Evolutionary conservation across 345 rosid species (phyloP), one percentile per base, ranked within the genome.

Genomic region (Rhodamnia argentea): DNA sequence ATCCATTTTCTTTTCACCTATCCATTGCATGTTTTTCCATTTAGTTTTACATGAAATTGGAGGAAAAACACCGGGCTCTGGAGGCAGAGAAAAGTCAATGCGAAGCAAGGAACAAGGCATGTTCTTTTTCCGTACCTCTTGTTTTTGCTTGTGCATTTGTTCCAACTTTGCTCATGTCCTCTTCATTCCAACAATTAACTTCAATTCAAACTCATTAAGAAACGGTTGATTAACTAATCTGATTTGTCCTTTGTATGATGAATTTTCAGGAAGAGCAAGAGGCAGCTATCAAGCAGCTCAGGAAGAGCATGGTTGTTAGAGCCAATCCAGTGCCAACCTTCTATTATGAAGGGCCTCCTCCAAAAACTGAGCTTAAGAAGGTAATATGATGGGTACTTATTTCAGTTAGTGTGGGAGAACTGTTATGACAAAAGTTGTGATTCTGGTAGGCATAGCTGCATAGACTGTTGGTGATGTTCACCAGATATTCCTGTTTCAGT

Each of bases 321-420:
- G 99, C 99, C 40, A 96, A 96, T 50, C 99, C 99, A 1, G 94
- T 98, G 56, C 99, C 99, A 13, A 94, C 87, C 92, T 98, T 98
- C 90, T 96, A 98, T 92, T 93, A 98, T 27, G 98, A 96, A 86
- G 91, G 89, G 2, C 97, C 99, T 88, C 98, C 99, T 23, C 96
- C 95, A 2, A 95, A 96, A 92, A 86, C 86, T 24, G 96, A 95
- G 91, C 92, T 91, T 60, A 96, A 94, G 92, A 98, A 98, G 99
- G 99, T 98, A 93, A 40, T 83, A 70, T 37, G 81, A 37, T 37
- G 81, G 47, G 2, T 37, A 37, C 26, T 70, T 70, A 18, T 37
- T 32, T 20, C 47, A 70, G 26, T 70, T 42, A 37, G 81, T 37
- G 9, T 37, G 81, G 81, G 81, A 70, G 81, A 37, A 70, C 81